Conservation (phyloP, 257 asterid species). For the Penstemon newberryi region DNA sequence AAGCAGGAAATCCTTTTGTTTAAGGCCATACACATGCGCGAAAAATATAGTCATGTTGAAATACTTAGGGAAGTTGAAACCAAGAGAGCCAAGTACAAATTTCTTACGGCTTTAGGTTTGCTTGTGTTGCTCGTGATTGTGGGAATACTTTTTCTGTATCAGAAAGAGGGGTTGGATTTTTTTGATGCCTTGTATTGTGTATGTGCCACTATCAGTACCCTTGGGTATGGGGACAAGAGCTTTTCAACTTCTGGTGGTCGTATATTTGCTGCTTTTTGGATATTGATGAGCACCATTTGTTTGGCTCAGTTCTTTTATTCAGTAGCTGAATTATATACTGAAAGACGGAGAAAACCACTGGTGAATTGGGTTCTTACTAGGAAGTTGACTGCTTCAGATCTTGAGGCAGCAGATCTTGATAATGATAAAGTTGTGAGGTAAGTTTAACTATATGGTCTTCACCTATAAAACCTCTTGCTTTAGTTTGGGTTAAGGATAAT, state of each 20-base stretch:
- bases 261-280: constrained; percentile 76
- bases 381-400: constrained; percentile 62
- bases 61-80: constrained; percentile 56
- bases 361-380: constrained; percentile 59
- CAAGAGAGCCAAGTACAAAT: constrained; percentile 53
- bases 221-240: constrained; percentile 90
- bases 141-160: constrained; percentile 51
- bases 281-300: constrained; percentile 66
- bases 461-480: background rate
- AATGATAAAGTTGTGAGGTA: constrained; percentile 66
- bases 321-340: constrained; percentile 66
- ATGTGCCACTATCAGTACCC: constrained; percentile 69
- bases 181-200: constrained; percentile 80
- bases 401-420: constrained; percentile 88
- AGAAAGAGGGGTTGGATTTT: constrained; percentile 50
- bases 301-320: constrained; percentile 71
- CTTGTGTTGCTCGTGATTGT: constrained; percentile 42
- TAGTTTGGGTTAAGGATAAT: background rate
- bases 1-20: constrained; percentile 63
- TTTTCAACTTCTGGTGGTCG: constrained; percentile 71
- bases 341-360: constrained; percentile 52
- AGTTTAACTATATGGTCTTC: background rate
- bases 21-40: constrained; percentile 52
- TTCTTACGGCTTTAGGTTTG: constrained; percentile 32
- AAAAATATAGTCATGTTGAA: constrained; percentile 40